phyloP scores from a whole-genome alignment of 192 early-diverging fungal genomes.

The Hyaloraphidium curvatum region DNA sequence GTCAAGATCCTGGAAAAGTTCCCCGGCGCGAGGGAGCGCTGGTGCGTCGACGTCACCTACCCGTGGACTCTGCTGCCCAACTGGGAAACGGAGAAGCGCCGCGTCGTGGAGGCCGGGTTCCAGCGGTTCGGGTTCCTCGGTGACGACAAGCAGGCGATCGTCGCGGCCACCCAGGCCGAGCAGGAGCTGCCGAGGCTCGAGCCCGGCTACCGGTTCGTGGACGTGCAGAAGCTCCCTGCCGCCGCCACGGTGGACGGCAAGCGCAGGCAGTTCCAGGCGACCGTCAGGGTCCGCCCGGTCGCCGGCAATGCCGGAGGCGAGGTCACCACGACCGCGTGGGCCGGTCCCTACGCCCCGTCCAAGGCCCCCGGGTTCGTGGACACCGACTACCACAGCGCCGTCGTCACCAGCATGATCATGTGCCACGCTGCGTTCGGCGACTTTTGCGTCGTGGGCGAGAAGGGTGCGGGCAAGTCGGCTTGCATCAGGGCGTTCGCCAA shows the following conservation, averaged over 20 bases:
- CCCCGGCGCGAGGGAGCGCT: conserved; percentile 24
- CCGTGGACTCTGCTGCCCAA: conserved; percentile 30
- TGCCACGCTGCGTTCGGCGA: conserved; percentile 34
- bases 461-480: conserved; percentile 54
- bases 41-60: conserved; percentile 33
- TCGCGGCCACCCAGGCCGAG: neutral
- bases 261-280: neutral
- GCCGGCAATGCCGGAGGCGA: no score
- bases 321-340: neutral
- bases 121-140: conserved; percentile 31
- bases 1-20: conserved; percentile 21
- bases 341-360: conserved; percentile 20
- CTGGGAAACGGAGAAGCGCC: conserved; percentile 32
- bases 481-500: conserved; percentile 37
- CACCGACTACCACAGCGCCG: conserved; percentile 28
- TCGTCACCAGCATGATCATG: conserved; percentile 31
- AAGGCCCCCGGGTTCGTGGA: conserved; percentile 32
- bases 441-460: conserved; percentile 49
- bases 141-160: conserved; percentile 7
- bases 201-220: neutral
- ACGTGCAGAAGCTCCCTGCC: neutral
- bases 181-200: neutral
- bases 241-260: neutral
- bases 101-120: conserved; percentile 37
- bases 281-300: no score